Percentiles rank a stretch among this genome's conserved stretches.
Conservation (phyloP, 305 asterid species). For the Fraxinus albicans region DNA sequence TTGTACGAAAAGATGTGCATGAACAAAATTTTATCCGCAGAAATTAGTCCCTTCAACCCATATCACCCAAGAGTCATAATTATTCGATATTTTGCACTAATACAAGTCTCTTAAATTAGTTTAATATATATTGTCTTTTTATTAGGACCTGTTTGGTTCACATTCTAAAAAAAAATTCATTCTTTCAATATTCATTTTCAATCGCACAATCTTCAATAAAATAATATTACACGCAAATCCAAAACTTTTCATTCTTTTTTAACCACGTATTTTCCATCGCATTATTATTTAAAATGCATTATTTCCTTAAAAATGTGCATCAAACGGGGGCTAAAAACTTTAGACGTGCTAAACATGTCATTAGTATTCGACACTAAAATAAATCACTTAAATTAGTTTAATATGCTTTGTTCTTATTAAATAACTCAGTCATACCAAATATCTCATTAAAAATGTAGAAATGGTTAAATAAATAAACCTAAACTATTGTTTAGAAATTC, state of each 20-base stretch:
- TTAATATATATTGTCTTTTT: not conserved
- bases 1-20: not conserved
- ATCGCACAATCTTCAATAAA: too few relatives aligned
- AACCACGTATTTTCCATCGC: too few relatives aligned
- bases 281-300: too few relatives aligned
- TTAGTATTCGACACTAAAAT: not conserved
- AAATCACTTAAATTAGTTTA: not conserved
- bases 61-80: not conserved
- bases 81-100: not conserved
- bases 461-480: not conserved
- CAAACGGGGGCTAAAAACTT: too few relatives aligned
- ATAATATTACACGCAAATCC: too few relatives aligned
- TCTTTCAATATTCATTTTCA: too few relatives aligned
- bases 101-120: not conserved
- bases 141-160: too few relatives aligned
- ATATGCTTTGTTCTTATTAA: not conserved
- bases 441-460: not conserved
- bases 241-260: too few relatives aligned
- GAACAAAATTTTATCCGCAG: not conserved
- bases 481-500: not conserved
- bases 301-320: too few relatives aligned
- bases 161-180: too few relatives aligned
- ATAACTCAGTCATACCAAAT: not conserved
- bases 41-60: not conserved
- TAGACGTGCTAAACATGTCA: not conserved